phyloP scores from a whole-genome alignment of 2,329 filamentous ascomycete species.

The Talaromyces albobiverticillius region DNA sequence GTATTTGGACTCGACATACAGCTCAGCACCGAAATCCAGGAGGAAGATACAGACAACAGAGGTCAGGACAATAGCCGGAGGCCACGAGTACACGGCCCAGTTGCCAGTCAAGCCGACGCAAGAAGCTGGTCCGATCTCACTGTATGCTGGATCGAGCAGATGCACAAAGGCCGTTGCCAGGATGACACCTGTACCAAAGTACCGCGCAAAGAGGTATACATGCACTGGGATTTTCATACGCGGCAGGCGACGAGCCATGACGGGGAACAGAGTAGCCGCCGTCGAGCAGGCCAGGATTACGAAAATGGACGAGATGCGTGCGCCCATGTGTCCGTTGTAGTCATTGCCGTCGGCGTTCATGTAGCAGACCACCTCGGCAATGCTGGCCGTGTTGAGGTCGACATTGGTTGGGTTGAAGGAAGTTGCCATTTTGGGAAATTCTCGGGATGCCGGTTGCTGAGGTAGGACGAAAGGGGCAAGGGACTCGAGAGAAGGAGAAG shows the following conservation, averaged over 20 bases:
- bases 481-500: no score
- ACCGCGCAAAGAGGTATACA: conserved; percentile 47
- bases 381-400: conserved; percentile 43
- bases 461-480: not conserved
- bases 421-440: not conserved
- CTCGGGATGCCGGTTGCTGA: not conserved
- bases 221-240: conserved; percentile 40
- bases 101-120: conserved; percentile 54
- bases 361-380: conserved; percentile 50
- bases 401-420: conserved; percentile 41
- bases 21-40: conserved; percentile 50
- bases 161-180: conserved; percentile 49
- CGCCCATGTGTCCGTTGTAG: conserved; percentile 51
- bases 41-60: conserved; percentile 52
- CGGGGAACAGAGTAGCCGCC: conserved; percentile 44
- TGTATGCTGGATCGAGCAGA: conserved; percentile 46
- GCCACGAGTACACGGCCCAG: conserved; percentile 54
- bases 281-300: conserved; percentile 45
- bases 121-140: conserved; percentile 44
- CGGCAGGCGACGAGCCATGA: conserved; percentile 41
- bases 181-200: conserved; percentile 49
- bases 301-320: conserved; percentile 44
- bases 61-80: conserved; percentile 50
- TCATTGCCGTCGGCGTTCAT: conserved; percentile 47
- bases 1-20: conserved; percentile 51